A percentile compares a stretch with the other conserved stretches of the same genome.
Evolutionary conservation across 495 filamentous ascomycete species (phyloP).

Genomic region (Parmelia sp.): DNA sequence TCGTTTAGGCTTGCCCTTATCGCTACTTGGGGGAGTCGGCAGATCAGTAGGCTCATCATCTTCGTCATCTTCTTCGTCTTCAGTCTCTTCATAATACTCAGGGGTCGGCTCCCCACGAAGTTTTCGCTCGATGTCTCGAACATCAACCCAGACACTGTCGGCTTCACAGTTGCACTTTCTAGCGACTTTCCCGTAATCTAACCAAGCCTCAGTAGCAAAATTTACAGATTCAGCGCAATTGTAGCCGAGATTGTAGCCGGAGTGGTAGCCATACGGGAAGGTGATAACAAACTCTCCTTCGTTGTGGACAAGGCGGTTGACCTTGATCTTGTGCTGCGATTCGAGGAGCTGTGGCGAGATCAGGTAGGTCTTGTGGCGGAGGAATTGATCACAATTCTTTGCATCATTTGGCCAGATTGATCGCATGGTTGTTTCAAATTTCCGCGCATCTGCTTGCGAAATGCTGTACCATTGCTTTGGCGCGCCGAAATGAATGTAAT

Average conservation of each 20-base stretch:
- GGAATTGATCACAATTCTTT: constrained; percentile 94
- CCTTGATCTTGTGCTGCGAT: constrained; percentile 83
- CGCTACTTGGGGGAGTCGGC: constrained; percentile 73
- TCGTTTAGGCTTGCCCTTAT: constrained; percentile 52
- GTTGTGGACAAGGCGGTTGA: constrained; percentile 92
- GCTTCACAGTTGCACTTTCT: constrained; percentile 94
- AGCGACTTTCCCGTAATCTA: constrained; percentile 91
- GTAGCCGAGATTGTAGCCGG: constrained; percentile 95
- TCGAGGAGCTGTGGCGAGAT: constrained; percentile 86
- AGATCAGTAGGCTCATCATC: constrained; percentile 59
- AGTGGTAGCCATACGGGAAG: constrained; percentile 97
- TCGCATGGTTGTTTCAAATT: constrained; percentile 93
- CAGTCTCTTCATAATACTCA: constrained; percentile 77
- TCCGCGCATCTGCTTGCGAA: constrained; percentile 87
- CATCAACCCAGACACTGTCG: constrained; percentile 98
- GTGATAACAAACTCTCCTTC: constrained; percentile 98
- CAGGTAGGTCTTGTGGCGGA: constrained; percentile 97
- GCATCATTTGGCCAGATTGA: constrained; percentile 87
- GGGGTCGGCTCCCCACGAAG: constrained; percentile 82
- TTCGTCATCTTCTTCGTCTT: constrained; percentile 63
- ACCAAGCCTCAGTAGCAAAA: constrained; percentile 90
- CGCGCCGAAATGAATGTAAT: constrained; percentile 97
- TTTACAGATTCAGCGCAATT: constrained; percentile 99
- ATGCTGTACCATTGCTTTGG: constrained; percentile 99
- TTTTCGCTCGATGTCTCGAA: constrained; percentile 89